These are phyloP conservation scores for Salisapilia sapeloensis DNA, from an alignment of 352 stramenopile species.

Conservation along the genomic window DNA sequence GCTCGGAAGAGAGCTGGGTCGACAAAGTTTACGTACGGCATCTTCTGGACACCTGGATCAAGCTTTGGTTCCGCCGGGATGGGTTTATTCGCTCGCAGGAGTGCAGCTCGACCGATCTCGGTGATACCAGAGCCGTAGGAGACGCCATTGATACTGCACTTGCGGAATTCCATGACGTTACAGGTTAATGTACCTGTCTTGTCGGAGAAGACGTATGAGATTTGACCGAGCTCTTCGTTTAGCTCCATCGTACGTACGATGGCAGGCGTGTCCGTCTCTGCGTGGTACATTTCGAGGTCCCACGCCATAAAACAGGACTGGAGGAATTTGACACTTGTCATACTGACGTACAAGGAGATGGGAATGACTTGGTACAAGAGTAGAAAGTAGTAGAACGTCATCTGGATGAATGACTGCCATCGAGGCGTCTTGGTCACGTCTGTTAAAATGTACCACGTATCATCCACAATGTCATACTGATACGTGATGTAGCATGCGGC, in stretches of 20 bases:
- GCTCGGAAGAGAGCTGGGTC: slow-evolving; percentile 42
- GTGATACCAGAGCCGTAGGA: slow-evolving; percentile 81
- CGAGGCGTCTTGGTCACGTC: slow-evolving; percentile 12
- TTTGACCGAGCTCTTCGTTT: slow-evolving; percentile 85
- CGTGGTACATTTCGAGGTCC: slow-evolving; percentile 83
- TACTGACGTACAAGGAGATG: slow-evolving; percentile 88
- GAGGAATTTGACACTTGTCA: slow-evolving; percentile 81
- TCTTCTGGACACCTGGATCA: slow-evolving; percentile 23
- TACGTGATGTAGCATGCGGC: slow-evolving; percentile 62
- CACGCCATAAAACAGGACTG: slow-evolving; percentile 78
- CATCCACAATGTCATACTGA: slow-evolving; percentile 49
- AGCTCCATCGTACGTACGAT: slow-evolving; percentile 77
- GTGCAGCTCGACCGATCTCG: slow-evolving; percentile 52
- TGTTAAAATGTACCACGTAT: slow-evolving; percentile 63
- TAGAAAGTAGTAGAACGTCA: slow-evolving; percentile 87
- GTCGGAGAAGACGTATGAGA: slow-evolving; percentile 82
- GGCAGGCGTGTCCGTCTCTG: slow-evolving; percentile 80
- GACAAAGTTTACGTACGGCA: slow-evolving; percentile 70
- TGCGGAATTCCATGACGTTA: slow-evolving; percentile 92
- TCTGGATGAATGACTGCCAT: slow-evolving; percentile 60
- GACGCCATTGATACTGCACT: slow-evolving; percentile 83
- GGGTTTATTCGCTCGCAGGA: slow-evolving; percentile 36
- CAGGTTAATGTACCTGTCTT: slow-evolving; percentile 88
- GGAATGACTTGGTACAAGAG: slow-evolving; percentile 86
- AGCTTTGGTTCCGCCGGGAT: slow-evolving; percentile 44